Base-by-base conservation (phyloP, 2,329 filamentous ascomycete genomes). In the Ambrosiella xylebori region DNA sequence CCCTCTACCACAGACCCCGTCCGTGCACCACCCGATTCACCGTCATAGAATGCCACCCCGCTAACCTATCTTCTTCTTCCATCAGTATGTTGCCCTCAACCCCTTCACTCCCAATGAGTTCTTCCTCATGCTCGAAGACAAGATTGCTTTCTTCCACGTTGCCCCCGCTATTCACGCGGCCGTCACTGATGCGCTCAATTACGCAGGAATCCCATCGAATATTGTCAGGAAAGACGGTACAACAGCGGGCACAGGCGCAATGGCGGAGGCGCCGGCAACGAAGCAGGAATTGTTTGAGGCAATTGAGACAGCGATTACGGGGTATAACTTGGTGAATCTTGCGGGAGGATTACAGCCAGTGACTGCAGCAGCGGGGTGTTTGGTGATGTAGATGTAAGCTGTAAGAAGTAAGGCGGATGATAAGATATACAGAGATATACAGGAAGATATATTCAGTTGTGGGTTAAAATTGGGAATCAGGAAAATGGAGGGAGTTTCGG, bases 111-210 rank as follows among this genome's bases (percentile, higher is more conserved):
- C 47, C 19, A 47, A 59, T 15, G 52, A 59, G 27, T 59, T 56
- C 38, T 56, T 59, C 44, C 41, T 59, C 38, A 59, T 59, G 57
- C 36, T 59, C 37, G 52, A 59, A 50, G 61, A 63, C 54, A 63
- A 63, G 54, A 61, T 63, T 54, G 62, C 61, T 38, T 63, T 62
- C 59, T 63, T 62, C 50, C 63, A 63, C 57, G 62, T 62, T 11
- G 60, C 61, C 38, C 61, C 63, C 38, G 61, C 61, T 38, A 63
- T 64, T 55, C 63, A 64, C 54, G 60, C 61, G 56, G 60, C 63
- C 54, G 58, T 63, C 44, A 59, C 60, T 40, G 61, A 63, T 19
- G 61, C 62, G 44, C 63, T 62, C 17, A 63, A 62, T 37, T 54
- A 54, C 12, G 63, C 63, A 17, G 56, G 59, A 7, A 62, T 63